A percentile compares a stretch with the other conserved stretches of the same genome.
phyloP scores from a whole-genome alignment of 495 filamentous ascomycete species.

The Hyaloscypha bicolor region DNA sequence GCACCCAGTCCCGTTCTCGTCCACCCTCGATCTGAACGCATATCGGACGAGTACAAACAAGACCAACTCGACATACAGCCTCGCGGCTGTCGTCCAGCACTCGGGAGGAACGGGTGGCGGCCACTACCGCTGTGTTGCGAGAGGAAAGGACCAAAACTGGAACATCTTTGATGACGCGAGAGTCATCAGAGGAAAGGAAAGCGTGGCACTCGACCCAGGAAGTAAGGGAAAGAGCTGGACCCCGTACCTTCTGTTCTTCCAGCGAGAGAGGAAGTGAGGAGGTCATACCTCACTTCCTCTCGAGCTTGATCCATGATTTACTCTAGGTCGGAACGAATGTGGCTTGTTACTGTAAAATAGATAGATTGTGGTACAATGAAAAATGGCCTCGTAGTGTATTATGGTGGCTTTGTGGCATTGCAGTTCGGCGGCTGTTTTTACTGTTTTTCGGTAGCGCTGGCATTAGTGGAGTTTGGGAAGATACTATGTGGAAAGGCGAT shows the following conservation, averaged over 20 bases:
- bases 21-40: slow-evolving; percentile 19
- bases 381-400: too few relatives aligned
- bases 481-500: neutral
- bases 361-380: neutral
- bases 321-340: too few relatives aligned
- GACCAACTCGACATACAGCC: slow-evolving; percentile 16
- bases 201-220: slow-evolving; percentile 4
- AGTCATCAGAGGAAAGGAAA: neutral
- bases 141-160: slow-evolving; percentile 21
- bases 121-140: slow-evolving; percentile 27
- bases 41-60: slow-evolving; percentile 13
- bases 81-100: slow-evolving; percentile 24
- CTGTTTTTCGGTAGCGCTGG: neutral
- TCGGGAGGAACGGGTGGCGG: slow-evolving; percentile 13
- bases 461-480: neutral
- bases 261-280: slow-evolving; percentile 14
- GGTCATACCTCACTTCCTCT: neutral
- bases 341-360: neutral
- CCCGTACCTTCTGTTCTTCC: slow-evolving; percentile 28
- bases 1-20: neutral
- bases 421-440: too few relatives aligned
- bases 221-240: slow-evolving; percentile 12
- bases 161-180: slow-evolving; percentile 22
- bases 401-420: too few relatives aligned
- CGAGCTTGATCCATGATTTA: neutral